Base-by-base conservation (phyloP, 805 yeast species). In the Sungouiozyma intestinalis region DNA sequence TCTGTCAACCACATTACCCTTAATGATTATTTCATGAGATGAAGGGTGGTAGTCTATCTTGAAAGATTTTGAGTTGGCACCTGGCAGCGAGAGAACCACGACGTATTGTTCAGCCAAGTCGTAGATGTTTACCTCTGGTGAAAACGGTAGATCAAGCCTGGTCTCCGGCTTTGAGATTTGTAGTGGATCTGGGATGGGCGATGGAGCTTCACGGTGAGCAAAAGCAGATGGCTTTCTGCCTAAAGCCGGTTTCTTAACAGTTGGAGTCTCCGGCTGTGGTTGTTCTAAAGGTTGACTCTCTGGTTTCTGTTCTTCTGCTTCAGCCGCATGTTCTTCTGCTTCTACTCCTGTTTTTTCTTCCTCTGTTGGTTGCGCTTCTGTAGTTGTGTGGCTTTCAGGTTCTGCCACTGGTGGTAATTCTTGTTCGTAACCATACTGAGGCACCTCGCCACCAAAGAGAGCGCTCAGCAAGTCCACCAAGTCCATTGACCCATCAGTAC, bases 31-130 rank as follows among this genome's bases (percentile, higher is more conserved):
- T 46, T 76, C 79, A 48, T 71, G 70, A 11, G 73, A 66, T 1
- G 77, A 65, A 32, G 81, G 78, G 50, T 77, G 82, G 58, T 67
- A 77, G 50, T 77, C 79, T 35, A 77, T 68, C 40, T 71, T 72
- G 47, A 77, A 69, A 15, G 72, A 67, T 34, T 69, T 67, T 17
- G 74, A 69, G 27, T 67, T 63, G 2, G 79, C 78, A 38, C 83
- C 83, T n/a, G 83, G 77, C 19, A 77, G 54, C 3, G 80, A 72
- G 11, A 76, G 54, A 1, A 71, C 72, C 11, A 76, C 68, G 14
- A 66, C 53, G 47, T 76, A 77, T 15, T 62, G 58, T 15, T 65
- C 65, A 1, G 65, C 64, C 39, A 66, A 62, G 45, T 77, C 78
- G 48, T 76, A 76, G n/a, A 76, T 70, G 48, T 77, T 78, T 3